Percentiles rank a stretch among this genome's conserved stretches.
These are phyloP conservation scores for Emericellopsis terricola DNA, from an alignment of 495 filamentous ascomycete species.

Conservation along the genomic window DNA sequence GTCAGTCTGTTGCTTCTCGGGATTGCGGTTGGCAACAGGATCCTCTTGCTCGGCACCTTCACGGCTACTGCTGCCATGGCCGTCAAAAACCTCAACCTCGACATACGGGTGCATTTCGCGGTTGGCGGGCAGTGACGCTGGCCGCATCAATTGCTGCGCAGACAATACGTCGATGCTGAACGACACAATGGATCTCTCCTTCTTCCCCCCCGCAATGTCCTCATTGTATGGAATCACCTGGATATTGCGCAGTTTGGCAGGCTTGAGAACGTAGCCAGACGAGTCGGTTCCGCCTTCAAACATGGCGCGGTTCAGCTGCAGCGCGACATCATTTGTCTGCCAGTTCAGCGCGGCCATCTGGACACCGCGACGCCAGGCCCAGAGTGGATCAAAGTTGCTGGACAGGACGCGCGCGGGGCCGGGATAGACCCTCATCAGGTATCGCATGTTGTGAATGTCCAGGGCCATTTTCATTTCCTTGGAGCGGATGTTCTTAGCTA, in stretches of 20 bases:
- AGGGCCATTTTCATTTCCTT: conserved; percentile 54
- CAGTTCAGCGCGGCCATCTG: conserved; percentile 96
- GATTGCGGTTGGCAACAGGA: conserved; percentile 35
- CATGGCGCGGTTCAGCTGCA: conserved; percentile 96
- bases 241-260: conserved; percentile 55
- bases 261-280: conserved; percentile 87
- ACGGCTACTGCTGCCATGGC: conserved; percentile 60
- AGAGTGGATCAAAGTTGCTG: conserved; percentile 80
- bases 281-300: conserved; percentile 82
- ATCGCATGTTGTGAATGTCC: conserved; percentile 74
- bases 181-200: conserved; percentile 56
- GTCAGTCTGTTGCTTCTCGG: conserved; percentile 54
- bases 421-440: conserved; percentile 89
- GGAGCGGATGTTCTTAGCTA: conserved; percentile 56
- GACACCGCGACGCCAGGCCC: conserved; percentile 86
- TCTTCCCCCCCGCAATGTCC: conserved; percentile 23
- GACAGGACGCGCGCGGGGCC: conserved; percentile 61
- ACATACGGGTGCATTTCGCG: conserved; percentile 79
- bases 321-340: conserved; percentile 90
- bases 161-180: conserved; percentile 84
- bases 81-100: conserved; percentile 78
- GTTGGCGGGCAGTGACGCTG: conserved; percentile 46
- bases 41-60: conserved; percentile 28
- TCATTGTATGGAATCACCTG: conserved; percentile 24
- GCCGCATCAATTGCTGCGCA: conserved; percentile 82